These are phyloP conservation scores for Diaporthe sp. DNA, from an alignment of 2,329 filamentous ascomycete species.

Conservation along the genomic window DNA sequence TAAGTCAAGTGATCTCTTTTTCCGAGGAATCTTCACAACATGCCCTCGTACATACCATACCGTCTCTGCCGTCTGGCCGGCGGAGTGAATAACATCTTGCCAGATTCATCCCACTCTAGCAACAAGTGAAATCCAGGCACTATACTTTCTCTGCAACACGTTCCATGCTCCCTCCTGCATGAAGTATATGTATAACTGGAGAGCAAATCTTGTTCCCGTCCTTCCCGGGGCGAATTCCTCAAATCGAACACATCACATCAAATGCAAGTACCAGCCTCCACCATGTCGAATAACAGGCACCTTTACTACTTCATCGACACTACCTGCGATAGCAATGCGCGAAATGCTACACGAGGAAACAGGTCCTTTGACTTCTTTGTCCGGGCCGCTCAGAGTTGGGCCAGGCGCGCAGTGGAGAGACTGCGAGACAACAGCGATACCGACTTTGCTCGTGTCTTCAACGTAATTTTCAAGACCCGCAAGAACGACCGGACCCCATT, in stretches of 20 bases:
- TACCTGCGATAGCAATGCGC: slow-evolving; percentile 32
- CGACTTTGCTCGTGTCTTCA: slow-evolving; percentile 39
- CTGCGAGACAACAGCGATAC: slow-evolving; percentile 20
- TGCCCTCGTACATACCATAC: no score
- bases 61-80: neutral
- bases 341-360: slow-evolving; percentile 21
- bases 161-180: neutral
- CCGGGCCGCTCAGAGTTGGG: slow-evolving; percentile 23
- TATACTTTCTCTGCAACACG: no score
- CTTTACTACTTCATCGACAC: slow-evolving; percentile 41
- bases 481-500: neutral
- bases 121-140: neutral
- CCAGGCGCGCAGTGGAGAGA: slow-evolving; percentile 16
- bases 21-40: neutral
- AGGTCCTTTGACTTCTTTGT: slow-evolving; percentile 22
- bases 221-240: no score
- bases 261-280: neutral
- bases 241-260: neutral
- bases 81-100: no score
- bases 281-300: neutral
- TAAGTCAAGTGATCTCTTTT: neutral
- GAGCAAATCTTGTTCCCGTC: neutral
- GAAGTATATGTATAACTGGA: neutral
- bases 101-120: neutral
- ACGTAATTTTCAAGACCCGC: slow-evolving; percentile 36